Evolutionary conservation across 495 filamentous ascomycete genomes (phyloP).

Genomic region (Penicillium robsamsonii): DNA sequence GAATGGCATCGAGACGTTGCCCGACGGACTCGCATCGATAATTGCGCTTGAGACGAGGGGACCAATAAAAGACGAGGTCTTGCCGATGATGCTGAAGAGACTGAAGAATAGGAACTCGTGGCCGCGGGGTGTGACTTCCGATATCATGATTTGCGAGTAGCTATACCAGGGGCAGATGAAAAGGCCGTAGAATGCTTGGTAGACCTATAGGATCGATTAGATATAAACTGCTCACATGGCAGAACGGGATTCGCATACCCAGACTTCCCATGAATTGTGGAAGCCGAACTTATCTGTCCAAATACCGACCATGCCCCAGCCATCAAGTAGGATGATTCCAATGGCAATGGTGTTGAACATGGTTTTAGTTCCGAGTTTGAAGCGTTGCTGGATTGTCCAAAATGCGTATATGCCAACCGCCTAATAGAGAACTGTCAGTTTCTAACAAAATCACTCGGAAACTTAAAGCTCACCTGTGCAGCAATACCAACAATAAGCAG

Average conservation of each 20-base stretch:
- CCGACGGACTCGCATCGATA: slow-evolving; percentile 56
- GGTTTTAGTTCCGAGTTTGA: slow-evolving; percentile 53
- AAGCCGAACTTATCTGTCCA: slow-evolving; percentile 63
- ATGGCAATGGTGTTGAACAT: slow-evolving; percentile 62
- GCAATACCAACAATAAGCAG: slow-evolving; percentile 62
- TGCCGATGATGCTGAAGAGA: slow-evolving; percentile 63
- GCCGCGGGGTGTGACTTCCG: slow-evolving; percentile 61
- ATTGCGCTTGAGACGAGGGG: slow-evolving; percentile 64
- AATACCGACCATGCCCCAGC: slow-evolving; percentile 67
- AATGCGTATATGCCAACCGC: slow-evolving; percentile 60
- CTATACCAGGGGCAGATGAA: slow-evolving; percentile 69
- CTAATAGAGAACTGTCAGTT: slow-evolving; percentile 14
- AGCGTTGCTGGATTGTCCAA: slow-evolving; percentile 56
- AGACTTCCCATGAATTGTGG: slow-evolving; percentile 62
- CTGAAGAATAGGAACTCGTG: slow-evolving; percentile 68
- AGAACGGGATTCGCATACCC: slow-evolving; percentile 32
- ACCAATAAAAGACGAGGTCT: slow-evolving; percentile 63
- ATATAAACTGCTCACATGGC: neutral
- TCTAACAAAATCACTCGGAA: neutral
- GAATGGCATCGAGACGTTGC: slow-evolving; percentile 58
- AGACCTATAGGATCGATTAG: slow-evolving; percentile 36
- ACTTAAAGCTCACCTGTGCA: slow-evolving; percentile 42
- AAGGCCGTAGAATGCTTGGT: slow-evolving; percentile 62
- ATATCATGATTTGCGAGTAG: slow-evolving; percentile 67
- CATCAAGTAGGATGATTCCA: slow-evolving; percentile 57